phyloP scores from a whole-genome alignment of 1,284 basidiomycete species.

The Anthracocystis walkeri region DNA sequence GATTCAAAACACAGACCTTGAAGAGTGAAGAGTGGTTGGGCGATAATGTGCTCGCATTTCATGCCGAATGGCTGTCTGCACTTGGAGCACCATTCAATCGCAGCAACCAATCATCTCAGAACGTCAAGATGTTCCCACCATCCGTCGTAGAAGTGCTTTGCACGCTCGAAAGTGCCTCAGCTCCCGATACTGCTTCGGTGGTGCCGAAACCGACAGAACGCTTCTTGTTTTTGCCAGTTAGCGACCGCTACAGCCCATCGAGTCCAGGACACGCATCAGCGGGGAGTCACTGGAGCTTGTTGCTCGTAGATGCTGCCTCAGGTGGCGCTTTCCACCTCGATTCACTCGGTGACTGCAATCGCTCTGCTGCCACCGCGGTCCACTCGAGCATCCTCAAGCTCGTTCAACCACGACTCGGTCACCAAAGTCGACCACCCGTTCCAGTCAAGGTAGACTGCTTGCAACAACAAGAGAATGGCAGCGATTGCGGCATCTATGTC shows the following conservation, averaged over 20 bases:
- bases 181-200: slow-evolving; percentile 16
- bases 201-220: slow-evolving; percentile 27
- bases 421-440: not conserved
- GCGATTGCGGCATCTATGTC: slow-evolving; percentile 49
- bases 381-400: slow-evolving; percentile 21
- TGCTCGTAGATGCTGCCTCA: slow-evolving; percentile 26
- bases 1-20: slow-evolving; percentile 19
- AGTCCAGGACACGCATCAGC: slow-evolving; percentile 16
- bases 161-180: slow-evolving; percentile 26
- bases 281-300: slow-evolving; percentile 41
- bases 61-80: slow-evolving; percentile 46
- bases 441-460: slow-evolving; percentile 28
- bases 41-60: slow-evolving; percentile 47
- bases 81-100: slow-evolving; percentile 15
- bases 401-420: slow-evolving; percentile 9
- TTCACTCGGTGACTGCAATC: slow-evolving; percentile 44
- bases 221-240: slow-evolving; percentile 40
- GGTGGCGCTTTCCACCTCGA: slow-evolving; percentile 35
- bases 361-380: slow-evolving; percentile 31
- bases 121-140: slow-evolving; percentile 42
- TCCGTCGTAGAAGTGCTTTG: slow-evolving; percentile 41
- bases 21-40: slow-evolving; percentile 43
- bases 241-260: slow-evolving; percentile 35
- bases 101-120: not conserved
- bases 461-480: slow-evolving; percentile 35